Percentiles rank a stretch among this genome's conserved stretches.
These are phyloP conservation scores for Xylaria sp. DNA, from an alignment of 2,329 filamentous ascomycete genomes.

Conservation along the genomic window DNA sequence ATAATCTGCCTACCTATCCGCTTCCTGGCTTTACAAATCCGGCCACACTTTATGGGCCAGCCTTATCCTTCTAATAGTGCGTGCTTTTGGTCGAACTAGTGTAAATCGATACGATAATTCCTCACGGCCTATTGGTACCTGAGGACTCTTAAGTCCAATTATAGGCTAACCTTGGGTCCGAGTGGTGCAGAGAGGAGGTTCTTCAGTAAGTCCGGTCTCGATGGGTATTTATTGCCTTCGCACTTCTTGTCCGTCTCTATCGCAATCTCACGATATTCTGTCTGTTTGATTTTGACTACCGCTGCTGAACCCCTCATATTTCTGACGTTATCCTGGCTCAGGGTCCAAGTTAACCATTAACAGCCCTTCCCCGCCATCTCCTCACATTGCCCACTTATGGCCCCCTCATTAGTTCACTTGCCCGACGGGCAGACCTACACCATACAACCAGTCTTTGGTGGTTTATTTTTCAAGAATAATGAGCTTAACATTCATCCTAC, in stretches of 20 bases:
- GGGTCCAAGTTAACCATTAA: not conserved
- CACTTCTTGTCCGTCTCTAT: not conserved
- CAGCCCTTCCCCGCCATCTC: not conserved
- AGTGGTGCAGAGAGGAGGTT: not conserved
- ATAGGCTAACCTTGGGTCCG: too few relatives aligned
- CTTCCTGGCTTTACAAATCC: constrained; percentile 21
- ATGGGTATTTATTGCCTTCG: not conserved
- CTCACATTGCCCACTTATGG: constrained; percentile 29
- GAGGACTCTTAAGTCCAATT: not conserved
- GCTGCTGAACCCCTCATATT: not conserved
- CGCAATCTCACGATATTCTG: not conserved
- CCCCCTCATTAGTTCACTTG: constrained; percentile 64
- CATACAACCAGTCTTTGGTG: constrained; percentile 87
- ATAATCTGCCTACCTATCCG: constrained; percentile 8
- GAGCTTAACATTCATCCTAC: constrained; percentile 72
- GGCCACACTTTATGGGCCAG: not conserved
- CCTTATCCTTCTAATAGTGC: not conserved
- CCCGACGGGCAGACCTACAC: constrained; percentile 87
- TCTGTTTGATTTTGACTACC: not conserved
- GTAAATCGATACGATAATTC: not conserved
- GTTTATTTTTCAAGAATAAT: constrained; percentile 85
- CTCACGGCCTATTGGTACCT: not conserved
- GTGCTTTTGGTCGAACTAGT: constrained; percentile 1
- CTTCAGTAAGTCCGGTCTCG: not conserved
- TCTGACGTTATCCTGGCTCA: not conserved